These are phyloP conservation scores for Keithomyces neogunnii DNA, from an alignment of 2,329 filamentous ascomycete species.

Conservation along the genomic window DNA sequence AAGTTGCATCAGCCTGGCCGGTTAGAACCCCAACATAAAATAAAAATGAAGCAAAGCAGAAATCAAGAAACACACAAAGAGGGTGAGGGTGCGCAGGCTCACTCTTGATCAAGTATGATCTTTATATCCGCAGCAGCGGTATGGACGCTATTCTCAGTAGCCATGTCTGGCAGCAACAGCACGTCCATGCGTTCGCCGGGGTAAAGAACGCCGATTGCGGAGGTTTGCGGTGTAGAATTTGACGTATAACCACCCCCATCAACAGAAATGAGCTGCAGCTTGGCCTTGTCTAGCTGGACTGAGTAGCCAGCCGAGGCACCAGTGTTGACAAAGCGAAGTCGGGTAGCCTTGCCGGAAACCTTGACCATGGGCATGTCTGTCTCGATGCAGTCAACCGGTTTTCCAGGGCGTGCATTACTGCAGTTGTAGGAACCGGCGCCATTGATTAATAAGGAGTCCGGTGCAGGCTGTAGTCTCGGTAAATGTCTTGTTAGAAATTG, in stretches of 20 bases:
- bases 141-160: background rate
- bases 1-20: slow-evolving; percentile 8
- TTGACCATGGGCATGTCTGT: background rate
- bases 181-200: slow-evolving; percentile 10
- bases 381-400: slow-evolving; percentile 6
- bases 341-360: slow-evolving; percentile 3
- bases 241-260: slow-evolving; percentile 5
- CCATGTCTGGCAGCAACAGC: background rate
- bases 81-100: background rate
- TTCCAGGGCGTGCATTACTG: slow-evolving; percentile 1
- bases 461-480: slow-evolving; percentile 3
- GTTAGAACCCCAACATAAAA: background rate
- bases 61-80: too few relatives aligned
- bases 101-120: background rate
- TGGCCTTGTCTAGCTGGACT: slow-evolving; percentile 7
- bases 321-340: slow-evolving; percentile 8
- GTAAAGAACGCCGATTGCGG: slow-evolving; percentile 8
- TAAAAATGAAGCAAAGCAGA: too few relatives aligned
- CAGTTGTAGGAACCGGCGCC: slow-evolving; percentile 9
- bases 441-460: slow-evolving; percentile 10
- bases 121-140: background rate
- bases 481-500: background rate
- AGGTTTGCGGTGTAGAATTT: slow-evolving; percentile 3
- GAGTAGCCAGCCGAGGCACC: slow-evolving; percentile 10
- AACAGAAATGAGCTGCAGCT: slow-evolving; percentile 8